Conservation (phyloP, 1,284 basidiomycete species). For the Sanguinoderma infundibulare region DNA sequence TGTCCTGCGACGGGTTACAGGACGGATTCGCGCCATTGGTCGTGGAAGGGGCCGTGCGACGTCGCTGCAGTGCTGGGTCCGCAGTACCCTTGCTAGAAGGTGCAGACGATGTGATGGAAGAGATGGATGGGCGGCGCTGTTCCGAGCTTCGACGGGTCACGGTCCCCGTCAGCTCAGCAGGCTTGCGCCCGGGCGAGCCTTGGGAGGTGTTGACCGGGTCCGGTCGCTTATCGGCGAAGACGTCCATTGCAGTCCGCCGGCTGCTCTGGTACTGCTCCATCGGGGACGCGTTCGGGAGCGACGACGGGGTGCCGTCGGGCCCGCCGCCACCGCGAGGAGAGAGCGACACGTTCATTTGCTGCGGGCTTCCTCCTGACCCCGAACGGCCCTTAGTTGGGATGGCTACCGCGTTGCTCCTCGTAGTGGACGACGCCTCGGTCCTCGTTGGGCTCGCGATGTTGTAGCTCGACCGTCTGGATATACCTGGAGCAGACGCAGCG, state of each 20-base stretch:
- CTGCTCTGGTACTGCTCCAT: slow-evolving; percentile 46
- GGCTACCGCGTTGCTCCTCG: slow-evolving; percentile 38
- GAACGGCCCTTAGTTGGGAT: slow-evolving; percentile 44
- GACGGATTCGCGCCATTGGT: slow-evolving; percentile 6
- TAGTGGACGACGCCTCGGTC: slow-evolving; percentile 24
- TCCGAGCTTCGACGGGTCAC: slow-evolving; percentile 49
- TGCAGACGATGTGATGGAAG: slow-evolving; percentile 43
- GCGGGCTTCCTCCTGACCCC: slow-evolving; percentile 53
- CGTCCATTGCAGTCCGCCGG: slow-evolving; percentile 52
- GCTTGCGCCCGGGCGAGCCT: slow-evolving; percentile 64
- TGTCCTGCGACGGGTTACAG: not conserved
- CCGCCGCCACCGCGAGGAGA: slow-evolving; percentile 45
- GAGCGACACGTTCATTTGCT: slow-evolving; percentile 43
- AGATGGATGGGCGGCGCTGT: slow-evolving; percentile 49
- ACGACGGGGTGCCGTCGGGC: slow-evolving; percentile 38
- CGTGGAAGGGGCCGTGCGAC: slow-evolving; percentile 32
- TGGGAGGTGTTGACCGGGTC: slow-evolving; percentile 38
- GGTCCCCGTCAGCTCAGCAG: slow-evolving; percentile 53
- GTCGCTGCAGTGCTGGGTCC: slow-evolving; percentile 34
- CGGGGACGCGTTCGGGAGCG: slow-evolving; percentile 40
- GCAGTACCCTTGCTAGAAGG: slow-evolving; percentile 29
- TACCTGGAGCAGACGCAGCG: slow-evolving; percentile 37
- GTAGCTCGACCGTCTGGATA: slow-evolving; percentile 55
- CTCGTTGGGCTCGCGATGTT: slow-evolving; percentile 36
- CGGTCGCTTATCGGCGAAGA: slow-evolving; percentile 50